A percentile compares a stretch with the other conserved stretches of the same genome.
phyloP scores from a whole-genome alignment of 495 filamentous ascomycete genomes.

The Lasiosphaeris hirsuta region DNA sequence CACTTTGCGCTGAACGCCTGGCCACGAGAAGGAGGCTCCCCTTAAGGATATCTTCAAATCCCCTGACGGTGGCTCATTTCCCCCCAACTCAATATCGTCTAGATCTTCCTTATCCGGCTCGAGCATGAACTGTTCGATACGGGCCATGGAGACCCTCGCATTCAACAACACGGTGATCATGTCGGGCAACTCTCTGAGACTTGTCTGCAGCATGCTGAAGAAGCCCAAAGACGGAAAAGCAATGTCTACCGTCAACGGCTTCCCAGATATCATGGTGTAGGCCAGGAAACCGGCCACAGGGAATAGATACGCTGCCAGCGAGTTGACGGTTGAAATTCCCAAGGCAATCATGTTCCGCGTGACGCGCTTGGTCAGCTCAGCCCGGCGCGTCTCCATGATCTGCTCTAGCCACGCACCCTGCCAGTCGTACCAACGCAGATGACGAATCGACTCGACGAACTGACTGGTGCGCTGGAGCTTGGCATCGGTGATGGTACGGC shows the following conservation, averaged over 20 bases:
- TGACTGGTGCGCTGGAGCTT: constrained; percentile 73
- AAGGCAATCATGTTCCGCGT: constrained; percentile 59
- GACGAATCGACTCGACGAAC: constrained; percentile 79
- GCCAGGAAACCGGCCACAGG: constrained; percentile 76
- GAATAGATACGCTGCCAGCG: constrained; percentile 64
- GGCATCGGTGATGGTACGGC: constrained; percentile 63
- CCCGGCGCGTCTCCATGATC: constrained; percentile 66
- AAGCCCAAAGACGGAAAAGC: constrained; percentile 80
- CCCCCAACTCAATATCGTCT: constrained; percentile 28
- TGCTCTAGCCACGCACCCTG: constrained; percentile 71
- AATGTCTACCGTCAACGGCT: constrained; percentile 66
- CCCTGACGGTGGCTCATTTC: constrained; percentile 5
- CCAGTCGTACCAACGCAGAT: constrained; percentile 85
- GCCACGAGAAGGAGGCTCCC: constrained; percentile 74
- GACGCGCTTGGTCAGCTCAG: constrained; percentile 65
- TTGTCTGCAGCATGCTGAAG: constrained; percentile 67
- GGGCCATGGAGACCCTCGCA: constrained; percentile 68
- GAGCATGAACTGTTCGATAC: constrained; percentile 78
- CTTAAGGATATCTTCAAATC: constrained; percentile 48
- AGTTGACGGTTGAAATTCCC: constrained; percentile 58
- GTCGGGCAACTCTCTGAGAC: constrained; percentile 65
- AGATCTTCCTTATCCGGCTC: constrained; percentile 69
- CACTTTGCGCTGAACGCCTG: constrained; percentile 57
- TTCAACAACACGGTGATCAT: constrained; percentile 71
- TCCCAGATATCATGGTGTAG: constrained; percentile 65